Percentiles rank a stretch among this genome's conserved stretches.
Conservation (phyloP, 768 basidiomycete species). For the Daedaleopsis nitida region DNA sequence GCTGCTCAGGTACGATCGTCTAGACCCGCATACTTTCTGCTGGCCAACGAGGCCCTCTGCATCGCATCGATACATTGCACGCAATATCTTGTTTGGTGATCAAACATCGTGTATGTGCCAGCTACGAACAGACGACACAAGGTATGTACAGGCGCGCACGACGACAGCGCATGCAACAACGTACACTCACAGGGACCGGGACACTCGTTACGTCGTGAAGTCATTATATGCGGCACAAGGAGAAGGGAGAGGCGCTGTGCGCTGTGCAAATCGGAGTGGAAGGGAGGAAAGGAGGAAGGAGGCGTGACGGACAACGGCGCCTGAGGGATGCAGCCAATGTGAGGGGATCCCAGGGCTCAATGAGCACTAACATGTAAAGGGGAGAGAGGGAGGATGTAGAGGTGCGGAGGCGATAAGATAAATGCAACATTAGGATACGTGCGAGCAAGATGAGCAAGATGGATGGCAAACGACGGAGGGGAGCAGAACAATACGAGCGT, state of each 20-base stretch:
- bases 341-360: neutral
- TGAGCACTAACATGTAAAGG: neutral
- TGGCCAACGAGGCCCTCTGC: neutral
- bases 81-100: neutral
- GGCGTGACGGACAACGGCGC: neutral
- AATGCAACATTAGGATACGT: constrained; percentile 17
- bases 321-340: neutral
- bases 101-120: neutral
- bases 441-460: neutral
- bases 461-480: constrained; percentile 3
- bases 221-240: constrained; percentile 10
- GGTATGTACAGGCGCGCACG: neutral
- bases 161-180: constrained; percentile 6
- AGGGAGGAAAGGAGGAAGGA: neutral
- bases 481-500: constrained; percentile 5
- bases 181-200: constrained; percentile 8
- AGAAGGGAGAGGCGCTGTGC: neutral
- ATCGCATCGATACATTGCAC: neutral
- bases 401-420: constrained; percentile 16
- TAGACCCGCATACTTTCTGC: too few species aligned
- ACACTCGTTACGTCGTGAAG: constrained; percentile 19
- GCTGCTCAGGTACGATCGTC: too few species aligned
- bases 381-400: neutral
- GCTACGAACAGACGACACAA: constrained; percentile 1
- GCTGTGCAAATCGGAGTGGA: neutral